These are phyloP conservation scores for Penicillium coffeae DNA, from an alignment of 495 filamentous ascomycete genomes.

Conservation along the genomic window DNA sequence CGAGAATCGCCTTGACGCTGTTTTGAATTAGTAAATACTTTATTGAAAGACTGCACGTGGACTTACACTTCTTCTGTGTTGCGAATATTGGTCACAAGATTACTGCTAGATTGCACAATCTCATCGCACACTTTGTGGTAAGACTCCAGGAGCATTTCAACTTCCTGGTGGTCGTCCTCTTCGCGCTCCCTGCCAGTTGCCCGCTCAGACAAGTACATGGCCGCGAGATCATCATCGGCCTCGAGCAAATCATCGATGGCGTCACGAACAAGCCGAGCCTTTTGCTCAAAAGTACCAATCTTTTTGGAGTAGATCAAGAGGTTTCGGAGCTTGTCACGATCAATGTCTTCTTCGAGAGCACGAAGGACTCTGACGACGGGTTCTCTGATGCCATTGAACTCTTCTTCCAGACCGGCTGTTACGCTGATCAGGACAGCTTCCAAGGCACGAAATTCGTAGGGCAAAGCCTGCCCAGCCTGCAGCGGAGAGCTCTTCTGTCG, in stretches of 20 bases:
- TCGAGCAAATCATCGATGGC: conserved; percentile 96
- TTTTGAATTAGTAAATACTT: conserved; percentile 8
- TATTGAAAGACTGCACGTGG: background rate
- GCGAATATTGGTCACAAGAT: conserved; percentile 89
- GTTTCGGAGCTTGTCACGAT: conserved; percentile 85
- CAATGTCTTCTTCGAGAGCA: conserved; percentile 95
- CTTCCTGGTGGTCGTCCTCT: conserved; percentile 90
- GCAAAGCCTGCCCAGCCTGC: conserved; percentile 48
- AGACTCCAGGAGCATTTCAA: conserved; percentile 93
- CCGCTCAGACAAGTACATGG: conserved; percentile 94
- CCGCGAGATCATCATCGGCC: conserved; percentile 89
- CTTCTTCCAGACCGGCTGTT: conserved; percentile 81
- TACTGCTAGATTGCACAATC: conserved; percentile 91
- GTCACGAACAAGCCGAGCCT: conserved; percentile 89
- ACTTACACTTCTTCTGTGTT: conserved; percentile 97
- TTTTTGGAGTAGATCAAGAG: conserved; percentile 92
- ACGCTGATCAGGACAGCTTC: conserved; percentile 58
- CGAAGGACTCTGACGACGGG: conserved; percentile 84
- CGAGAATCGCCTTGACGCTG: conserved; percentile 93
- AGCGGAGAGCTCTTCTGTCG: conserved; percentile 49
- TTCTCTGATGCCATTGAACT: conserved; percentile 88
- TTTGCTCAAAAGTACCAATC: conserved; percentile 94
- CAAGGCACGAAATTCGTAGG: conserved; percentile 61
- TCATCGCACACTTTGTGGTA: conserved; percentile 98
- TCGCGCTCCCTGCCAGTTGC: conserved; percentile 65